Base-by-base conservation (phyloP, 495 filamentous ascomycete genomes). In the Hypoxylon cercidicola region DNA sequence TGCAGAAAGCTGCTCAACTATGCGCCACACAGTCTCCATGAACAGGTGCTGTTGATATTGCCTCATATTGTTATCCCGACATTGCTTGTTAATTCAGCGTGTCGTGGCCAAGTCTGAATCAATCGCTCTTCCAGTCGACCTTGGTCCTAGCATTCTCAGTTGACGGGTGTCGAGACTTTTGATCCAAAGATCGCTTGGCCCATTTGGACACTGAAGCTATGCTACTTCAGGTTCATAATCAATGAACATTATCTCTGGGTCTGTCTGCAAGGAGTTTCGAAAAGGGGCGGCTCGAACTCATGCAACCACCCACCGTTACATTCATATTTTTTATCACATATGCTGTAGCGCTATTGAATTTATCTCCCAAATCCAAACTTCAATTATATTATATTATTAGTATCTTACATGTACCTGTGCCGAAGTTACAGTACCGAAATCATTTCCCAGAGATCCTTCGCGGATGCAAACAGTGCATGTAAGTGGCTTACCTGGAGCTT, bases 271-370 rank as follows among this genome's bases (percentile, higher is more conserved):
- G 45, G 18, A 52, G 56, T 55, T 60, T 68, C 60, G 55, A 68
- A 68, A 68, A 60, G 65, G 60, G 65, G 65, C 49, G 60, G 52
- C 65, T 68, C 51, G 55, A 64, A 23, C 34, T 64, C 45, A 68
- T 68, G 65, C 65, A 64, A 60, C 60, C 40, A 60, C 65, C 65
- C 65, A 68, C 65, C 60, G 65, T 68, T 68, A 64, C 65, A 68
- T 63, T 64, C 60, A 60, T 50, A 60, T 48, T 62, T 62, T 18
- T 63, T 55, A 60, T 68, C 55, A 46, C 49, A 63, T 62, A 40
- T 55, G 34, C 23, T 60, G 43, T 51, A 55, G 28, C 37, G 54
- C 32, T 5, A 32, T 37, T 58, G 19, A 40, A 28, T 58, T 53
- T 51, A 47, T 35, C 25, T 62, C 58, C 11, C 20, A 15, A 35